These are phyloP conservation scores for Kodamaea hsintzibuensis DNA, from an alignment of 805 yeast genomes.

Conservation along the genomic window DNA sequence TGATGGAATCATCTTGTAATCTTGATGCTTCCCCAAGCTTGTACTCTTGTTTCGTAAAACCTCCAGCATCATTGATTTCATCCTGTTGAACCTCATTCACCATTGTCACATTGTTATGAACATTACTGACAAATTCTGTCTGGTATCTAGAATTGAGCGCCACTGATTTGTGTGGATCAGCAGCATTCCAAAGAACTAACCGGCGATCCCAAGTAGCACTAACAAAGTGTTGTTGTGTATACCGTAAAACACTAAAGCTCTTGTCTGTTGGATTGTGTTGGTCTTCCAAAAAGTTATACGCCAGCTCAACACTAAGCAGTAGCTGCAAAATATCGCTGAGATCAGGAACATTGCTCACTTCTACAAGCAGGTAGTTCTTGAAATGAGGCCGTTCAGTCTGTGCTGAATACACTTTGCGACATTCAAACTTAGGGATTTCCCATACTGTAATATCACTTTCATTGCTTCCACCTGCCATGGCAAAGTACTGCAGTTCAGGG, in stretches of 20 bases:
- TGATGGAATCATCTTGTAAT: slow-evolving; percentile 44
- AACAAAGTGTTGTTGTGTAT: slow-evolving; percentile 15
- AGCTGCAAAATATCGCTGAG: not conserved
- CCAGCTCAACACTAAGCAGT: not conserved
- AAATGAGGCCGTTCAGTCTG: slow-evolving; percentile 19
- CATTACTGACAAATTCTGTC: slow-evolving; percentile 16
- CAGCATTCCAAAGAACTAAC: slow-evolving; percentile 29
- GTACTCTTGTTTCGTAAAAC: slow-evolving; percentile 10
- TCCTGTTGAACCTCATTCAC: slow-evolving; percentile 37
- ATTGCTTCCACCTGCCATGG: slow-evolving; percentile 68
- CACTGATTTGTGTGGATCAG: slow-evolving; percentile 17
- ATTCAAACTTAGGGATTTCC: slow-evolving; percentile 68
- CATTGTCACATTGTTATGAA: slow-evolving; percentile 34
- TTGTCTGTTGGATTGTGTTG: slow-evolving; percentile 7
- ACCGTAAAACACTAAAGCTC: slow-evolving; percentile 16
- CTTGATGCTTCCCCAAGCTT: slow-evolving; percentile 20
- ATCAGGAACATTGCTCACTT: slow-evolving; percentile 15
- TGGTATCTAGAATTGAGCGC: slow-evolving; percentile 19
- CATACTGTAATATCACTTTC: slow-evolving; percentile 62
- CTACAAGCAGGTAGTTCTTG: slow-evolving; percentile 25
- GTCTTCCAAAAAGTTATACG: slow-evolving; percentile 6
- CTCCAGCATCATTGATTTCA: slow-evolving; percentile 5
- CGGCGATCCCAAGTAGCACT: slow-evolving; percentile 30
- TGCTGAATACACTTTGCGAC: slow-evolving; percentile 40
- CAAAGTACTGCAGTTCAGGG: slow-evolving; percentile 23